Evolutionary conservation across 345 rosid genomes (phyloP), one percentile per base, ranked within the genome.

Genomic region (Citrus cavaleriei): DNA sequence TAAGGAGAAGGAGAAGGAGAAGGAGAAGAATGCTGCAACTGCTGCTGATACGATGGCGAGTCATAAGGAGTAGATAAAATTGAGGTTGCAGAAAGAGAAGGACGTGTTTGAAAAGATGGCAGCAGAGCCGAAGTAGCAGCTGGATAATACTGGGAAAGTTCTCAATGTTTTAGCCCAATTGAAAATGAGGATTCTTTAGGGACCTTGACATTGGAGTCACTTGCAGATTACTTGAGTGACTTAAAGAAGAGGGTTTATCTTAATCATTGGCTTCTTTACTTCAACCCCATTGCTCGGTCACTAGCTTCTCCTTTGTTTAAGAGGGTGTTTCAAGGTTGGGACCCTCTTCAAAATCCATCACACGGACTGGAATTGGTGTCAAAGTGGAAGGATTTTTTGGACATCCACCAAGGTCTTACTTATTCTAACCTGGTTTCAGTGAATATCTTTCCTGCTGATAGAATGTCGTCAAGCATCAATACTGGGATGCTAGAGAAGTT

Each of bases 311-410:
- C 98, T 81, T 83, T 92, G 68, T 91, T 95, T 83, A 90, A 88
- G 57, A 86, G 92, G 81, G 86, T 87, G 85, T 96, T 96, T 87
- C 99, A 94, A 79, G 97, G 93, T 34, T 94, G 98, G 99, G 97
- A 96, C 73, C 97, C 98, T 83, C 94, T 96, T 68, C 80, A 55
- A 63, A 93, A 91, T 79, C 90, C 97, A 35, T 77, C 68, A 35
- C 97, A 90, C 63, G 92, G 93, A 74, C 38, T 89, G 78, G 89
- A 87, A 79, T 74, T 90, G 57, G 88, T 91, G 30, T 85, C 87
- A 27, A 73, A 72, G 7, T 94, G 98, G 98, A 94, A 90, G 87
- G 86, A 81, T 74, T 82, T 94, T 32, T 80, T 94, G 82, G 95
- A 94, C 81, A 92, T 82, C 4, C 89, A 90, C 63, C 92, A 89